Evolutionary conservation across 306 rosid species (phyloP).

Genomic region (cucumber (Cucumis sativus)): DNA sequence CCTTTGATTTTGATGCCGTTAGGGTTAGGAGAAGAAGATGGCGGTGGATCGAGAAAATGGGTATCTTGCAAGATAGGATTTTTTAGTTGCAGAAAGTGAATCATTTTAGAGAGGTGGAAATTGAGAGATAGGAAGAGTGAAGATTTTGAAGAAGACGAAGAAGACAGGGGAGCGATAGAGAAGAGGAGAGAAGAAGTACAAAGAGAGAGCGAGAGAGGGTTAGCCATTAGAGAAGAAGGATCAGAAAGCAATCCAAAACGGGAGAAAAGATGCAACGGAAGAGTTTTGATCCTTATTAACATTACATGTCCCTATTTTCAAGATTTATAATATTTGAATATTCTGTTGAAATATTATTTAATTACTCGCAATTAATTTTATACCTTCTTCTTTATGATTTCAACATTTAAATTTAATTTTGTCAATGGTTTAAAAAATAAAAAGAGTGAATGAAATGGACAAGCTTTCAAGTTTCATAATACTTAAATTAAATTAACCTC

Average conservation of each 20-base stretch:
- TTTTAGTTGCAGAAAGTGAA: constrained; percentile 73
- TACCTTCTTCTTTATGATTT: no score
- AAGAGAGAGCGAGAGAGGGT: no score
- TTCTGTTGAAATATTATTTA: no score
- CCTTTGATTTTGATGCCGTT: constrained; percentile 30
- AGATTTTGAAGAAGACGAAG: background rate
- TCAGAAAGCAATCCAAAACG: constrained; percentile 26
- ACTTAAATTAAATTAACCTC: no score
- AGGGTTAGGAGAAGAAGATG: constrained; percentile 40
- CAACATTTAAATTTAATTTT: no score
- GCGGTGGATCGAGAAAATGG: constrained; percentile 21
- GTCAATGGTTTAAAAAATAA: no score
- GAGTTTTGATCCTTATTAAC: background rate
- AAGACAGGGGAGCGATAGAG: constrained; percentile 19
- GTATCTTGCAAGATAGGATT: constrained; percentile 40
- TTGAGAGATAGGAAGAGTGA: constrained; percentile 3
- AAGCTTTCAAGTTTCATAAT: no score
- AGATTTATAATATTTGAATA: no score
- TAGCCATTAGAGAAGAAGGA: constrained; percentile 28
- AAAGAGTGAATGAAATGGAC: no score
- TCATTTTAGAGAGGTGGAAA: constrained; percentile 18
- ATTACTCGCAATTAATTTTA: no score
- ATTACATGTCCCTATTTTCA: no score
- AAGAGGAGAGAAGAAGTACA: no score
- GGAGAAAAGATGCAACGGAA: constrained; percentile 2